These are phyloP conservation scores for Suhomyces wounanorum DNA, from an alignment of 1,139 yeast genomes.

Conservation along the genomic window DNA sequence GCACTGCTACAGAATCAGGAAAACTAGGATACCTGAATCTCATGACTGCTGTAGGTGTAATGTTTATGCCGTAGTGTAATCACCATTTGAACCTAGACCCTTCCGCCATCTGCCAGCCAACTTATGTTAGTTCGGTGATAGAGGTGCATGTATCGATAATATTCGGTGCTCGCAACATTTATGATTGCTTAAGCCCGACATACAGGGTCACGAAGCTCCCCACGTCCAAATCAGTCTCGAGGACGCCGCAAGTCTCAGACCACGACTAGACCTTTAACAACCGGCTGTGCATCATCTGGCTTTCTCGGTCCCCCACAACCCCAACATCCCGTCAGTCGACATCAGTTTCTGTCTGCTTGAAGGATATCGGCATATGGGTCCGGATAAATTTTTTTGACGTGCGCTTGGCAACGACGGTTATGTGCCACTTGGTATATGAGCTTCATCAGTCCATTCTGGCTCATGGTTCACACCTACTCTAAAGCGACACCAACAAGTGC, in stretches of 20 bases:
- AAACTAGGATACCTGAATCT: background rate
- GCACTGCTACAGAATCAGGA: too few relatives aligned
- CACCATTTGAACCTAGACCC: background rate
- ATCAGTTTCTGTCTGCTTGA: background rate
- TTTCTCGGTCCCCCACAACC: background rate
- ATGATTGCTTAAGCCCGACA: background rate
- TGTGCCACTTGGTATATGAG: background rate
- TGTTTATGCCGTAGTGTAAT: background rate
- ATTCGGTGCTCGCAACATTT: background rate
- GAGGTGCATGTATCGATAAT: background rate
- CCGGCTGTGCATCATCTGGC: slow-evolving; percentile 1
- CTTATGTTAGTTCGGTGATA: background rate
- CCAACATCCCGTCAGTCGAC: background rate
- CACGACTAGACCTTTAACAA: background rate
- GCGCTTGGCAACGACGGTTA: slow-evolving; percentile 5
- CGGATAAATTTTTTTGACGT: slow-evolving; percentile 4
- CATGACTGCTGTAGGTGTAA: background rate
- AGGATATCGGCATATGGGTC: background rate
- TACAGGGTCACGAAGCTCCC: background rate
- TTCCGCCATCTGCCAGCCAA: background rate
- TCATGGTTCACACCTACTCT: background rate
- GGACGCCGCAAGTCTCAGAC: background rate
- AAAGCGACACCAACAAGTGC: background rate
- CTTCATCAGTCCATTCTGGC: background rate
- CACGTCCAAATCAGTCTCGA: background rate